Percentiles rank a stretch among this genome's conserved stretches.
phyloP scores from a whole-genome alignment of 306 rosid genomes.

The Acacia melanoxylon region DNA sequence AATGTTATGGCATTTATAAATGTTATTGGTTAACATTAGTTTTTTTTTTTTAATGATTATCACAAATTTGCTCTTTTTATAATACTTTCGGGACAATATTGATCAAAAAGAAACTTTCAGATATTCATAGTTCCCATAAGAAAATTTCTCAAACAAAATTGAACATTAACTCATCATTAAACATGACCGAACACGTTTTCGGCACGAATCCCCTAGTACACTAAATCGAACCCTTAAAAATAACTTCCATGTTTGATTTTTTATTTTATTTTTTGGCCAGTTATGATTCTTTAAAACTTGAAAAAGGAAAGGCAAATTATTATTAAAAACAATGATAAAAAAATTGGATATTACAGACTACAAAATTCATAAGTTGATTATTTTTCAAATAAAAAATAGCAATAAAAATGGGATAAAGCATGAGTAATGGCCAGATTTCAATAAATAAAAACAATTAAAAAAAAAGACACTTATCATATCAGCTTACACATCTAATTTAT shows the following conservation, averaged over 20 bases:
- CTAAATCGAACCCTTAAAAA: background rate
- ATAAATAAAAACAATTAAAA: background rate
- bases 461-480: background rate
- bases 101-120: accelerated
- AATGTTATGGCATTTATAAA: no score
- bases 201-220: background rate
- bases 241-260: background rate
- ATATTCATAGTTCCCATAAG: no score
- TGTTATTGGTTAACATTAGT: no score
- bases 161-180: no score
- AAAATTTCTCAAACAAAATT: no score
- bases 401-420: background rate
- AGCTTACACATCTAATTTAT: background rate
- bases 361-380: background rate
- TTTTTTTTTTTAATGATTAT: no score
- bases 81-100: no score
- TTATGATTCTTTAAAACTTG: background rate
- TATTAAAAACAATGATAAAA: background rate
- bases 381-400: background rate
- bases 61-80: no score
- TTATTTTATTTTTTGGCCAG: background rate
- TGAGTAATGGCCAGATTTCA: background rate
- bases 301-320: background rate
- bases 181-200: background rate
- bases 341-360: background rate